Base-by-base conservation (phyloP, 2,329 filamentous ascomycete genomes). In the Colletotrichum acutatum region DNA sequence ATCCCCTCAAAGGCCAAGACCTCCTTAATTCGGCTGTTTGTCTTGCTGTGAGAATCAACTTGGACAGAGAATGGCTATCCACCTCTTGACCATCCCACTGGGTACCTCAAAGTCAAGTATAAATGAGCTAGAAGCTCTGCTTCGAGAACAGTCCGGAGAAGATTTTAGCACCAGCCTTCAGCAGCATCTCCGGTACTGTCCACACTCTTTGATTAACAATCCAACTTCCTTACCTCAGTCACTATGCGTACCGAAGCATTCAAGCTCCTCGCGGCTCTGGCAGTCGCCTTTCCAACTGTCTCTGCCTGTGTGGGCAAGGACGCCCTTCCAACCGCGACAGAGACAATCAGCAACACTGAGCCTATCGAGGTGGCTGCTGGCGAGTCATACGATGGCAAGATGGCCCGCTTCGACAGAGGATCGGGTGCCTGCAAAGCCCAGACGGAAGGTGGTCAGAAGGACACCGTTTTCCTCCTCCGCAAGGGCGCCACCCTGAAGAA, bases 401-500 rank as follows among this genome's bases (percentile, higher is more conserved):
- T 80, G 80, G 78, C 78, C 19, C 80, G 80, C 70, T 84, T 81
- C 67, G 83, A 85, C 74, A 80, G 82, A 59, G 82, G 83, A n/a
- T 77, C 79, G 4, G 81, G 81, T 28, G 80, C 81, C 61, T 87
- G 86, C 80, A 82, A 78, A 24, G 83, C 78, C 12, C 83, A 86
- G 74, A 78, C 77, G 11, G 86, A 87, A 76, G 85, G 85, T 62
- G 80, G 81, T 57, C 79, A 84, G 74, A 72, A 79, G 0, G 86
- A 87, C 60, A 83, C 84, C 32, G 83, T 86, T 66, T 86, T 86
- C 75, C 78, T 84, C 64, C 80, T 86, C 4, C 78, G 81, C 32
- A 71, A 78, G 5, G 85, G 86, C 1, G 85, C 84, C 9, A 84
- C 83, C 0, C 80, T 87, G 56, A 83, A 79, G 70, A 87, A 87